These are phyloP conservation scores for Pleurotus platypus DNA, from an alignment of 768 basidiomycete species.

Conservation along the genomic window DNA sequence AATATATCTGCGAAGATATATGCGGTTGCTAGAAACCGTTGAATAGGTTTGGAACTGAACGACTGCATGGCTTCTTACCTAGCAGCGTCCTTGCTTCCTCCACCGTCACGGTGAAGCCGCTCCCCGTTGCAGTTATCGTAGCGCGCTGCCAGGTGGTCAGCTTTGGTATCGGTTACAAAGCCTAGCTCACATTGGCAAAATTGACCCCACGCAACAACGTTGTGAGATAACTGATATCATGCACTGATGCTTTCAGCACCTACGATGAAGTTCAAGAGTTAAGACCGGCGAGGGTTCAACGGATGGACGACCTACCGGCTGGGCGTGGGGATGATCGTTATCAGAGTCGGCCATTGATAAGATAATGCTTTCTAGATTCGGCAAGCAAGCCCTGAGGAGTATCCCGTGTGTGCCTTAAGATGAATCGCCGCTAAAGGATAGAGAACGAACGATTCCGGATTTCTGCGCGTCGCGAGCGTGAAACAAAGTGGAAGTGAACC, in stretches of 20 bases:
- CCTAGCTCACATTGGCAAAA: conserved; percentile 64
- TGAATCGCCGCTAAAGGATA: no score
- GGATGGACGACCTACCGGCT: background rate
- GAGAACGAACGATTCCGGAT: no score
- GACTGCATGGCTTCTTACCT: conserved; percentile 43
- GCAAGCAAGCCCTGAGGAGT: no score
- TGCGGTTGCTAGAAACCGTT: conserved; percentile 59
- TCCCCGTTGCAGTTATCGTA: conserved; percentile 62
- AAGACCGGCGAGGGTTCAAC: background rate
- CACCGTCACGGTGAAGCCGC: conserved; percentile 74
- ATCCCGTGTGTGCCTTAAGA: no score
- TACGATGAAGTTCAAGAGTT: conserved; percentile 11
- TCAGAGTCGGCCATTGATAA: background rate
- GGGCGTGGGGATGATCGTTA: background rate
- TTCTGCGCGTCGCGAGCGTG: no score
- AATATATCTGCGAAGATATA: conserved; percentile 79
- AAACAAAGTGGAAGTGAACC: no score
- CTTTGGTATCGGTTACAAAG: conserved; percentile 1
- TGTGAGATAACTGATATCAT: conserved; percentile 81
- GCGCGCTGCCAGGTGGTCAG: conserved; percentile 51
- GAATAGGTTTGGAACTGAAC: background rate
- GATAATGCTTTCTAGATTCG: no score
- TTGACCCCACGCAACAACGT: conserved; percentile 78
- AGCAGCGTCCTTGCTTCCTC: conserved; percentile 82
- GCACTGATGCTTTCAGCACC: conserved; percentile 69